Evolutionary conservation across 2,329 filamentous ascomycete genomes (phyloP).

Genomic region (Trichoderma sp.): DNA sequence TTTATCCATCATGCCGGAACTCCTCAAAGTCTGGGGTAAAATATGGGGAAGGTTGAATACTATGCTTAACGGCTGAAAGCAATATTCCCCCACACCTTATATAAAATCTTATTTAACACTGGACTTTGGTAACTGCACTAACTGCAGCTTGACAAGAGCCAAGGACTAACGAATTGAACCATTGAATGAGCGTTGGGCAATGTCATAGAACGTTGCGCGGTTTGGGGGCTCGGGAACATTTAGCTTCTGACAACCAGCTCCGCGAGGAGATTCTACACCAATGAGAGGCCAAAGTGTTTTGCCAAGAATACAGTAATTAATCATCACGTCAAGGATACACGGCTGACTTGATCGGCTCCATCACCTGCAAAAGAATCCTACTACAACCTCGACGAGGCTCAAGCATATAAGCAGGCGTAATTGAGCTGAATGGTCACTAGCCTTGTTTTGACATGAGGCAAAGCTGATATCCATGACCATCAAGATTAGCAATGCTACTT

Average conservation of each 20-base stretch:
- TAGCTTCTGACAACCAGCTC: neutral
- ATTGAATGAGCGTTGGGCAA: neutral
- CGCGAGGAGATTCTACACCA: constrained; percentile 12
- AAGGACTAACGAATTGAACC: neutral
- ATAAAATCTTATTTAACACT: neutral
- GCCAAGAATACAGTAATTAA: neutral
- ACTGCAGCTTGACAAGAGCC: neutral
- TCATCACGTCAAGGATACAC: neutral
- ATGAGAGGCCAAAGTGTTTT: neutral
- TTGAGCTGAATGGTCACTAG: neutral
- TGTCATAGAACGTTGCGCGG: neutral
- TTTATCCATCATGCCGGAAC: neutral
- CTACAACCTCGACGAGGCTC: neutral
- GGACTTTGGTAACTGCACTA: neutral
- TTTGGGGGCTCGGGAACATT: neutral
- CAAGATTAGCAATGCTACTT: neutral
- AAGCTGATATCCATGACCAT: neutral
- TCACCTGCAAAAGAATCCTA: neutral
- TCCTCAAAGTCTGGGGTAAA: constrained; percentile 1
- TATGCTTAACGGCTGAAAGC: constrained; percentile 9
- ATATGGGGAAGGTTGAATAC: neutral
- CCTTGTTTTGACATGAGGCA: neutral
- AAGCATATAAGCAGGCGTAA: neutral
- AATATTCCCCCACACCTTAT: neutral
- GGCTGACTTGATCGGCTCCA: neutral